These are phyloP conservation scores for Hsuehochloa calcarea DNA, from an alignment of 176 grass and related monocot species.

Conservation along the genomic window DNA sequence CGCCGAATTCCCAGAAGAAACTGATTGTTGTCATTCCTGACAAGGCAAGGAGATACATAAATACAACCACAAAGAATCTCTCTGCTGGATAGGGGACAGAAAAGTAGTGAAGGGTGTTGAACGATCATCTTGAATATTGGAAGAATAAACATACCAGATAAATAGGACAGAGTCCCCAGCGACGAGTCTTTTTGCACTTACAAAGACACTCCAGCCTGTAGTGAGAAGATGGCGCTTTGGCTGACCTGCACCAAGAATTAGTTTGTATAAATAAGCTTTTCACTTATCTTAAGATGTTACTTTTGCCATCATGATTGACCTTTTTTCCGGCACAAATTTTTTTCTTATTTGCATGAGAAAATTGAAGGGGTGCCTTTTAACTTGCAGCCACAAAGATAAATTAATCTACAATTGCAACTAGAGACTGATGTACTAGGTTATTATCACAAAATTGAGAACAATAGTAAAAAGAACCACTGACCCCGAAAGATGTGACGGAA, in stretches of 20 bases:
- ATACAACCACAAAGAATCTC: neutral
- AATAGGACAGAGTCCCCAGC: conserved; percentile 97
- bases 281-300: neutral
- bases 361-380: neutral
- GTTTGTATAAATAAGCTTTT: neutral
- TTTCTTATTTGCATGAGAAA: conserved; percentile 4
- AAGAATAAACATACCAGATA: conserved; percentile 65
- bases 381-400: neutral
- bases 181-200: conserved; percentile 94
- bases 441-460: neutral
- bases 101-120: neutral
- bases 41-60: conserved; percentile 12
- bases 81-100: neutral
- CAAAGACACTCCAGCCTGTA: conserved; percentile 97
- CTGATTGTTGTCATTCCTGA: conserved; percentile 95
- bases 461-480: conserved; percentile 7
- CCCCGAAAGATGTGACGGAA: conserved; percentile 96
- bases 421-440: neutral
- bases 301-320: neutral
- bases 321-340: neutral
- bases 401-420: neutral
- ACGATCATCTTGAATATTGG: neutral
- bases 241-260: conserved; percentile 67
- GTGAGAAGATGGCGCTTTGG: conserved; percentile 97
- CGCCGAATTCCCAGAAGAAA: conserved; percentile 92